Evolutionary conservation across 2,329 filamentous ascomycete genomes (phyloP).

Genomic region (Cladorrhinum sp.): DNA sequence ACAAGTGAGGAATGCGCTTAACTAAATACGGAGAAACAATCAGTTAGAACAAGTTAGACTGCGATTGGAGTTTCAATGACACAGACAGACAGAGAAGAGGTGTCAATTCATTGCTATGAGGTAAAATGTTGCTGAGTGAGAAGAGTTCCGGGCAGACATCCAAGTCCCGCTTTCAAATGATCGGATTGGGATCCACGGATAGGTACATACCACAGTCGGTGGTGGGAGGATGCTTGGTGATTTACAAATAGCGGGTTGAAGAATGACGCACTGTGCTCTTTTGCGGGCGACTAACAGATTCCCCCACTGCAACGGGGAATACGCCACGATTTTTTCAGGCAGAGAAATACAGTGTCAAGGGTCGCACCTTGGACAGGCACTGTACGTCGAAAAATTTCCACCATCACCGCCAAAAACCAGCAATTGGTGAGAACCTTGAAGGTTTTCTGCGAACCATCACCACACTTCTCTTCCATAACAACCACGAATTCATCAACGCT

Average conservation of each 20-base stretch:
- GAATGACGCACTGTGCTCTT: neutral
- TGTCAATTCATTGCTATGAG: neutral
- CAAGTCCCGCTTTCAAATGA: too few relatives aligned
- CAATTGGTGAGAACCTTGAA: neutral
- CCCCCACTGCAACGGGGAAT: neutral
- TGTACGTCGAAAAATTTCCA: slow-evolving; percentile 4
- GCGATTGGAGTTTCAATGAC: neutral
- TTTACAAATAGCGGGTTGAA: neutral
- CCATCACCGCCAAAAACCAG: neutral
- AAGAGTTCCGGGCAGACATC: too few relatives aligned
- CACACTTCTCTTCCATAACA: neutral
- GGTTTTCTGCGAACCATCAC: neutral
- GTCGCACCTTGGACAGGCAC: neutral
- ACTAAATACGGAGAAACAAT: neutral
- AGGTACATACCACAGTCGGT: too few relatives aligned
- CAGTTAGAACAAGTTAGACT: neutral
- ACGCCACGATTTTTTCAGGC: neutral
- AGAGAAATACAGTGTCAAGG: neutral
- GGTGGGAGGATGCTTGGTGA: too few relatives aligned
- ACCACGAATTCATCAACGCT: neutral
- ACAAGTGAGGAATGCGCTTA: neutral
- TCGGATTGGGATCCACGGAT: too few relatives aligned
- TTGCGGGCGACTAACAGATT: neutral
- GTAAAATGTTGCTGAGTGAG: neutral
- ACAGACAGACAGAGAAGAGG: neutral